phyloP scores from a whole-genome alignment of 768 basidiomycete species.

The Rossbeevera mucosa region DNA sequence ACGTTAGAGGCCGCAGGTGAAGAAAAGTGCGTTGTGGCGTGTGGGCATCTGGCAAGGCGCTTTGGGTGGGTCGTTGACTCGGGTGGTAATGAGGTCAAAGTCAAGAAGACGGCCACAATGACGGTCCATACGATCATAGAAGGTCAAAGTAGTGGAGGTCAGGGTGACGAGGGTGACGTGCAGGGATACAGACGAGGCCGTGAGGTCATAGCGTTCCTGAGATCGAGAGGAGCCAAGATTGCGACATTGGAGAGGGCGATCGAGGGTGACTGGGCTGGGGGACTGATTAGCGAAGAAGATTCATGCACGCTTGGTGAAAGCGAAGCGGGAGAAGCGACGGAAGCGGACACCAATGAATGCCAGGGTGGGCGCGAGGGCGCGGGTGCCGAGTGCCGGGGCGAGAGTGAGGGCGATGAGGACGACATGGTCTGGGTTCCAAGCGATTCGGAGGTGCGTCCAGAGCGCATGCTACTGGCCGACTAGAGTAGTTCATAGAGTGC shows the following conservation, averaged over 20 bases:
- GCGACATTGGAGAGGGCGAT: conserved; percentile 41
- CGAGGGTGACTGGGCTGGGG: conserved; percentile 66
- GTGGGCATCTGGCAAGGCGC: conserved; percentile 44
- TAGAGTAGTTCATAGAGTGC: conserved; percentile 9
- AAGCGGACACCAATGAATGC: conserved; percentile 2
- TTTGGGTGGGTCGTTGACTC: conserved; percentile 32
- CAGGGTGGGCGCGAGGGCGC: not conserved
- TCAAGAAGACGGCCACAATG: conserved; percentile 10
- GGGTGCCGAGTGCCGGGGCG: not conserved
- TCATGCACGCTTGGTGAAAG: conserved; percentile 17
- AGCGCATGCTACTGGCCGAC: not conserved
- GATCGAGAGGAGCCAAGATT: conserved; percentile 68
- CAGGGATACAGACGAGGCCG: conserved; percentile 59
- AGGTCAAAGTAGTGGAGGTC: not conserved
- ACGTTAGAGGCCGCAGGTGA: conserved; percentile 50
- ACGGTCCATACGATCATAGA: conserved; percentile 18
- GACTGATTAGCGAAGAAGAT: conserved; percentile 53
- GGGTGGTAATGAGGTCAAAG: conserved; percentile 27
- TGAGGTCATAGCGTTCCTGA: conserved; percentile 73
- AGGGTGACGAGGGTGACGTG: conserved; percentile 8
- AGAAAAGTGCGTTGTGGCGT: conserved; percentile 44
- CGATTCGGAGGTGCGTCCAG: conserved; percentile 4
- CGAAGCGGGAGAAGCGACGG: conserved; percentile 18
- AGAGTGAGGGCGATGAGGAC: conserved; percentile 24
- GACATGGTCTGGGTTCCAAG: conserved; percentile 32